Conservation (phyloP, 192 early-diverging fungal species). For the Oehlia diaphana region DNA sequence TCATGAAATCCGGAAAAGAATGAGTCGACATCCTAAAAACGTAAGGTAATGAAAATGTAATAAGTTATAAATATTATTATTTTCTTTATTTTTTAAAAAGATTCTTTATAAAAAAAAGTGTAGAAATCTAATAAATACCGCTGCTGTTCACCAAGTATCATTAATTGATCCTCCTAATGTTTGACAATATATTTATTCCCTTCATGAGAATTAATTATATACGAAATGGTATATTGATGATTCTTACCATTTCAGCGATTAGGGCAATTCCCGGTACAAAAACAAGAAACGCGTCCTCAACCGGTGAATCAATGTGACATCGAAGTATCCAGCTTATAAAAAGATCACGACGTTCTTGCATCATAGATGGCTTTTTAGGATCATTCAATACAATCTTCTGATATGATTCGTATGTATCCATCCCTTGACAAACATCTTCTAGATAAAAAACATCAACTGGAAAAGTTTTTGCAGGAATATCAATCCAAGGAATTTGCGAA, state of each 20-base stretch:
- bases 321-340: slow-evolving; percentile 29
- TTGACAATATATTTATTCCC: not conserved
- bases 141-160: slow-evolving; percentile 3
- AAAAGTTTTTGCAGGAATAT: slow-evolving; percentile 27
- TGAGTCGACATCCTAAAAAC: not conserved
- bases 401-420: slow-evolving; percentile 16
- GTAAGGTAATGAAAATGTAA: no score
- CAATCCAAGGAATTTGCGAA: slow-evolving; percentile 28
- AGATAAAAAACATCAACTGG: slow-evolving; percentile 33
- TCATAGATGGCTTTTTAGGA: slow-evolving; percentile 17
- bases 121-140: slow-evolving; percentile 2
- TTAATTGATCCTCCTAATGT: slow-evolving; percentile 29
- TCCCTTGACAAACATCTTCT: slow-evolving; percentile 30
- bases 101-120: no score
- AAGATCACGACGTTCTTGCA: slow-evolving; percentile 24
- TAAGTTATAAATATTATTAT: no score
- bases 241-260: slow-evolving; percentile 31
- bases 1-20: not conserved
- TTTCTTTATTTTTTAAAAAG: no score
- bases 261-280: slow-evolving; percentile 36
- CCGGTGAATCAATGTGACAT: slow-evolving; percentile 24
- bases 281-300: slow-evolving; percentile 30
- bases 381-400: not conserved
- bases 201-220: not conserved
- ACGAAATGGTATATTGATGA: no score